These are phyloP conservation scores for Nakazawaea populi DNA, from an alignment of 805 yeast genomes.

Conservation along the genomic window DNA sequence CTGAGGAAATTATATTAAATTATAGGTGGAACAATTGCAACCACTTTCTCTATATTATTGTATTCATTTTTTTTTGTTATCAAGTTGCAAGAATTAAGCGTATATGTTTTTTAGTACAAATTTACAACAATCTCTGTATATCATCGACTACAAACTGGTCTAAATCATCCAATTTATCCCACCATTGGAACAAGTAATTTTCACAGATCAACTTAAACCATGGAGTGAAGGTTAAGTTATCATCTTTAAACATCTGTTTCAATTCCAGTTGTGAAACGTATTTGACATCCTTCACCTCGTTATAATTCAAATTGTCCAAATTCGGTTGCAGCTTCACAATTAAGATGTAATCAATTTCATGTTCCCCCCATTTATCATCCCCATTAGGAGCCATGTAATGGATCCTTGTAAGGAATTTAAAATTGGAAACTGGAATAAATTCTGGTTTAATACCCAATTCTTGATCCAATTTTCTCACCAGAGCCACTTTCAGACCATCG, in stretches of 20 bases:
- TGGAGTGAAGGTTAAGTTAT: slow-evolving; percentile 73
- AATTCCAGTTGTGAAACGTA: slow-evolving; percentile 70
- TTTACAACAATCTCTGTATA: slow-evolving; percentile 41
- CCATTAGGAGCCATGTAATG: slow-evolving; percentile 87
- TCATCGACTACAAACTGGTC: slow-evolving; percentile 39
- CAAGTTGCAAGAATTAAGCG: background rate
- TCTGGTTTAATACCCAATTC: slow-evolving; percentile 77
- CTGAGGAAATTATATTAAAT: no score
- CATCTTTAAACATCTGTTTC: slow-evolving; percentile 69
- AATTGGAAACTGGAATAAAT: slow-evolving; percentile 58
- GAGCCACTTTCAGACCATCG: slow-evolving; percentile 79
- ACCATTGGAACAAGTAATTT: slow-evolving; percentile 87
- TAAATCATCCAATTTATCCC: slow-evolving; percentile 68
- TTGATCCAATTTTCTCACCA: slow-evolving; percentile 86
- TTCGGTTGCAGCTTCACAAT: slow-evolving; percentile 55
- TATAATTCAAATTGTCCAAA: slow-evolving; percentile 49
- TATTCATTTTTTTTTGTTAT: no score
- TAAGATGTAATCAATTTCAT: slow-evolving; percentile 92
- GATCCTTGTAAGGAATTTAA: slow-evolving; percentile 85
- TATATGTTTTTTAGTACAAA: slow-evolving; percentile 15
- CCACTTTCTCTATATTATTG: no score
- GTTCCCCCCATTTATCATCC: slow-evolving; percentile 88
- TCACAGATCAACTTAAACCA: slow-evolving; percentile 98
- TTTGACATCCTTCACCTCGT: slow-evolving; percentile 78
- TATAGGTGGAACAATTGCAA: no score